phyloP scores from a whole-genome alignment of 768 basidiomycete species.

The Chiua virens region DNA sequence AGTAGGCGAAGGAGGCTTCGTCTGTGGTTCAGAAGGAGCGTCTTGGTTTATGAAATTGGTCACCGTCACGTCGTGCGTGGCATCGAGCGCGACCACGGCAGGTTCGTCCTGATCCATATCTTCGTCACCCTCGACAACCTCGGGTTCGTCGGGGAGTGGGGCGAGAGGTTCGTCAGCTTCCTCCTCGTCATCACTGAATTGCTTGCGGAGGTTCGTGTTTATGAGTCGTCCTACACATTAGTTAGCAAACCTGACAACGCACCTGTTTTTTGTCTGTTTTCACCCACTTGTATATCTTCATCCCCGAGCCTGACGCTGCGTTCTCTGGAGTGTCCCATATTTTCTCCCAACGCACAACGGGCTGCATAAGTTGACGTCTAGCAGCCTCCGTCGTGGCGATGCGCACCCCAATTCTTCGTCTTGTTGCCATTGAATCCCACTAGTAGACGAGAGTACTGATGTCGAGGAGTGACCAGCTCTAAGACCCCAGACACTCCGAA shows the following conservation, averaged over 20 bases:
- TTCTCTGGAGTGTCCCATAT: conserved; percentile 63
- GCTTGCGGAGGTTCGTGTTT: conserved; percentile 42
- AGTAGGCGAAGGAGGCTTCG: conserved; percentile 67
- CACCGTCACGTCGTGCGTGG: conserved; percentile 39
- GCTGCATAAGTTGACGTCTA: conserved; percentile 83
- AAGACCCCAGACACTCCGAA: conserved; percentile 21
- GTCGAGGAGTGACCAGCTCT: neutral
- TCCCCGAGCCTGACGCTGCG: conserved; percentile 51
- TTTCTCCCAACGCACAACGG: conserved; percentile 86
- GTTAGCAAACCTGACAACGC: conserved; percentile 17
- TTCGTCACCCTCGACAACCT: conserved; percentile 72
- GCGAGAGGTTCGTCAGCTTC: conserved; percentile 78
- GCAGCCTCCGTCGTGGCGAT: conserved; percentile 78
- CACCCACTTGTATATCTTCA: conserved; percentile 77
- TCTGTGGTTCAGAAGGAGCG: conserved; percentile 48
- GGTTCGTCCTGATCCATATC: conserved; percentile 72
- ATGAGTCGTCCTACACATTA: neutral
- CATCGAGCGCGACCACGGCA: conserved; percentile 38
- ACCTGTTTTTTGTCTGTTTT: conserved; percentile 80
- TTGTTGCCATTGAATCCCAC: conserved; percentile 55
- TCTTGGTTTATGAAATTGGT: conserved; percentile 35
- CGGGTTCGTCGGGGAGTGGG: conserved; percentile 75
- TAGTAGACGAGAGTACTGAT: too few species aligned
- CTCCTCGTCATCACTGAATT: conserved; percentile 87
- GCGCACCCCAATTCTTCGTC: conserved; percentile 76